Percentiles rank a stretch among this genome's conserved stretches.
Evolutionary conservation across 352 stramenopile genomes (phyloP).

Genomic region (Pythium coloratum): DNA sequence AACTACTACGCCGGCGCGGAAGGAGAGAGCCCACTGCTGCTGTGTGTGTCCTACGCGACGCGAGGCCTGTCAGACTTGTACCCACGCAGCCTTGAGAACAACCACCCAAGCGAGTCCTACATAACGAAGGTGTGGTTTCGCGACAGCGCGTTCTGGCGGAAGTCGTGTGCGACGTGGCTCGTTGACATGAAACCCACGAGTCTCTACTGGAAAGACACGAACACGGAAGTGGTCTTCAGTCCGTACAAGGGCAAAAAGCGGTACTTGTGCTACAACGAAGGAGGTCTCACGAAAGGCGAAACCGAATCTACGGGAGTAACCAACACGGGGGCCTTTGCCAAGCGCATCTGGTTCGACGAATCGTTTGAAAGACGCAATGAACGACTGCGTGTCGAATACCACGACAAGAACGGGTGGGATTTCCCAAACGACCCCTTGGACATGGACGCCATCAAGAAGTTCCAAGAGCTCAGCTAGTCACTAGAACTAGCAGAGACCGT

Average conservation of each 20-base stretch:
- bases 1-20: constrained; percentile 13
- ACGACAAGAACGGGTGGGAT: constrained; percentile 7
- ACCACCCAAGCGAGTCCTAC: background rate
- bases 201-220: background rate
- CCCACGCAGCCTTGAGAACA: background rate
- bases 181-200: background rate
- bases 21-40: background rate
- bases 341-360: constrained; percentile 8
- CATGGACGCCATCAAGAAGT: constrained; percentile 3
- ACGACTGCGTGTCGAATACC: constrained; percentile 8
- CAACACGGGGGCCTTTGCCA: background rate
- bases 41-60: constrained; percentile 17
- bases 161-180: constrained; percentile 3
- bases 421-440: background rate
- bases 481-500: background rate
- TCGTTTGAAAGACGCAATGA: background rate
- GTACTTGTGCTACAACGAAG: constrained; percentile 10
- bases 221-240: background rate
- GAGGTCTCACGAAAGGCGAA: no score
- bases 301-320: no score
- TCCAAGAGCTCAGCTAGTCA: background rate
- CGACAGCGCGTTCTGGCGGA: constrained; percentile 3
- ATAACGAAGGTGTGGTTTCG: background rate
- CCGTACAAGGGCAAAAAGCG: background rate
- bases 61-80: constrained; percentile 8